Base-by-base conservation (phyloP, 495 filamentous ascomycete species). In the Chaetomium tenue region DNA sequence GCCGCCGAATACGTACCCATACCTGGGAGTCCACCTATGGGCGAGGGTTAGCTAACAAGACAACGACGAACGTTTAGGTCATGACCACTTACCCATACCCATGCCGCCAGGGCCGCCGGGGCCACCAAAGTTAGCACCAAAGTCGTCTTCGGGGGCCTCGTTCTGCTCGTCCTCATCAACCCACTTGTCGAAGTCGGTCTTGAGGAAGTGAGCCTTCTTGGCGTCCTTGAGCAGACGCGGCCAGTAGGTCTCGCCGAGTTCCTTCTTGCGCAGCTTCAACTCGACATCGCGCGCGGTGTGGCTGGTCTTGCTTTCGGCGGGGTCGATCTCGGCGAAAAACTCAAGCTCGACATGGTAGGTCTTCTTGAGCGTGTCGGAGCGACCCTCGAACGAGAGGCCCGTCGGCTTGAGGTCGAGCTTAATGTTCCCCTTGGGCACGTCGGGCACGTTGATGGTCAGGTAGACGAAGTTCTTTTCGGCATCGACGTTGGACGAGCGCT, bases 101-200 rank as follows among this genome's bases (percentile, higher is more conserved):
- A 11, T 5, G 39, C 85, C 60, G 51, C 9, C 61, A 11, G 33
- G 33, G 33, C 33, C 33, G 8, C 33, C 33, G 11, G 33, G 33
- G 39, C 63, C 63, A 37, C 83, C 89, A 71, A 90, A 84, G 66
- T 87, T 86, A 65, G 83, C 88, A 11, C 33, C 33, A 75, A 93
- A 87, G 74, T 96, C 91, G 39, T 97, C 92, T 44, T 97, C 93
- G 25, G 83, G 78, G 20, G 80, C 88, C 71, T 89, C 91, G 71
- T 97, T 90, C 81, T 98, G 94, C 84, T 98, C 94, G 76, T 98
- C 94, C 86, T 98, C 94, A 76, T 98, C 95, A 69, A 98, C 92
- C 95, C 95, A 98, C 92, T 98, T 98, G 79, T 97, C 91, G 71
- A 98, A 98, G 77, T 98, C 89, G 69, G 94, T 98, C 91, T 96